Conservation (phyloP, 768 basidiomycete genomes). For the Psilocybe cyanescens region DNA sequence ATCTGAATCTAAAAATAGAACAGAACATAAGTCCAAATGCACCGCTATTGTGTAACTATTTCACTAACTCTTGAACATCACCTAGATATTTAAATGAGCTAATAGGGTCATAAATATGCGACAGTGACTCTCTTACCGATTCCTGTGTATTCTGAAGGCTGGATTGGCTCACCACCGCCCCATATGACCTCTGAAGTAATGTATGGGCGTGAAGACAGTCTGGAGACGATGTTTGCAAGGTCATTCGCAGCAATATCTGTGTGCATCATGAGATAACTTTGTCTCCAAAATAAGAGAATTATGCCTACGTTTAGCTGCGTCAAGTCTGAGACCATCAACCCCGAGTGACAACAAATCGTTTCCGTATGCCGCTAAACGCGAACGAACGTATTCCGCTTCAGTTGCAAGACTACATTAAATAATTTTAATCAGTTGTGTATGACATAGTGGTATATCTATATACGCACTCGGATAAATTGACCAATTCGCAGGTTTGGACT, state of each 20-base stretch:
- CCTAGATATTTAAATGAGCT: conserved; percentile 30
- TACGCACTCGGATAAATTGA: conserved; percentile 54
- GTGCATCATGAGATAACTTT: not conserved
- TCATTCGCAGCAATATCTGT: conserved; percentile 59
- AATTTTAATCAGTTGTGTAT: not conserved
- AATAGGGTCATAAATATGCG: not conserved
- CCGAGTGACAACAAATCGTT: conserved; percentile 68
- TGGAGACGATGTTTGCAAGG: conserved; percentile 54
- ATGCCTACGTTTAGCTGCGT: conserved; percentile 65
- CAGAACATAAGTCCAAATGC: not conserved
- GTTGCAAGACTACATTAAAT: conserved; percentile 55
- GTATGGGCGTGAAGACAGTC: conserved; percentile 48
- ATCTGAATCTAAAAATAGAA: conserved; percentile 52
- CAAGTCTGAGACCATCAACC: conserved; percentile 63
- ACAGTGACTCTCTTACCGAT: conserved; percentile 41
- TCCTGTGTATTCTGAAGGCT: conserved; percentile 57
- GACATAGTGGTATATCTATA: not conserved
- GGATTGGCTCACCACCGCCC: conserved; percentile 52
- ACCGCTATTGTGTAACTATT: not conserved
- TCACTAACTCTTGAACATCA: conserved; percentile 64
- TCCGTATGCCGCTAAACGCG: conserved; percentile 53
- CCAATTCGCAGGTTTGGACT: conserved; percentile 61
- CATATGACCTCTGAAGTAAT: conserved; percentile 70
- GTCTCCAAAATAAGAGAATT: not conserved
- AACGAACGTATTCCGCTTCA: conserved; percentile 62